Evolutionary conservation across 2,329 filamentous ascomycete species (phyloP), one percentile per base, ranked within the genome.

Genomic region (Lasiodiplodia hormozganensis): DNA sequence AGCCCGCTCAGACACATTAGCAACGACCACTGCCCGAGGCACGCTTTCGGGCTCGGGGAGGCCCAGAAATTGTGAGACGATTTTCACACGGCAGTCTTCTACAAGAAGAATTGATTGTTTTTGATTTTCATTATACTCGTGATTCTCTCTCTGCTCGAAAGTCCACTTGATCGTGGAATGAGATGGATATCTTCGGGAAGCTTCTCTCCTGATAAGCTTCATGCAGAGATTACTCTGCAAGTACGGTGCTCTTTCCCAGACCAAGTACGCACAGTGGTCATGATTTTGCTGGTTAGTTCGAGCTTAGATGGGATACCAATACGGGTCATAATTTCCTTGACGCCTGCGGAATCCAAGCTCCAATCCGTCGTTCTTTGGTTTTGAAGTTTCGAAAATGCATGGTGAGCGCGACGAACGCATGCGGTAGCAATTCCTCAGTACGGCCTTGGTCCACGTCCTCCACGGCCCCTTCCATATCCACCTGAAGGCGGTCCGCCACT

Each of bases 401-500:
- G 40, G 10, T 47, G 40, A 47, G 16, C 40, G 40, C 40, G 40
- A 47, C 8, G 3, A 47, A n/a, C 10, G 10, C 40, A n/a, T 10
- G 40, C 18, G n/a, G 40, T 14, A 47, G n/a, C 18, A 3, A 18
- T 4, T 0, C 4, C 23, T 67, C 65, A 67, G 25, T 67, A 67
- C 25, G 65, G 65, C 21, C 65, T 51, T 25, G 52, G 23, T 7
- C 57, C 57, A 31, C 57, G 57, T 43, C 64, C 52, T 11, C 65
- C 65, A 12, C 65, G 65, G 5, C 66, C 66, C 49, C 66, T 62
- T n/a, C 56, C 66, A 56, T 68, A 68, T 6, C 62, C 62, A n/a
- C 62, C 62, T 7, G 54, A 47, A 21, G 65, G 53, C 23, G 65
- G 65, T 14, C 56, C 65, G 40, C 82, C 83, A 43, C 88, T 85